Evolutionary conservation across 805 yeast species (phyloP).

Genomic region (Barnettozyma vustinii): DNA sequence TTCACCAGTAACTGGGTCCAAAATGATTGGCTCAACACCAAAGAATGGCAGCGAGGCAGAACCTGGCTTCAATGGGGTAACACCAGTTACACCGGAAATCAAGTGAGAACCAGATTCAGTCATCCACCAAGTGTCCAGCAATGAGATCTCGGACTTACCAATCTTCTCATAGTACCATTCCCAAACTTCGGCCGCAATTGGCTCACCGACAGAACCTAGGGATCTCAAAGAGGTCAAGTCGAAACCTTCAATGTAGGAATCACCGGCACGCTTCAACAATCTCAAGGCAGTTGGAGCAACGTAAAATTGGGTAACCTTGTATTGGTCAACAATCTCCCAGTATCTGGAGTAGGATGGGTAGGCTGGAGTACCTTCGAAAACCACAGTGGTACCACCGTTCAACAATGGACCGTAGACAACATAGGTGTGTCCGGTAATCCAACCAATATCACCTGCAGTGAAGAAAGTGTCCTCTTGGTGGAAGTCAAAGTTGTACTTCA

Average conservation of each 20-base stretch:
- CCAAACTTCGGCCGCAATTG: slow-evolving; percentile 83
- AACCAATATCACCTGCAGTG: slow-evolving; percentile 89
- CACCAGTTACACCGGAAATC: slow-evolving; percentile 70
- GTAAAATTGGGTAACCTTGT: slow-evolving; percentile 72
- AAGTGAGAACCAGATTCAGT: slow-evolving; percentile 83
- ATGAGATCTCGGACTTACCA: slow-evolving; percentile 63
- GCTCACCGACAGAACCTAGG: slow-evolving; percentile 82
- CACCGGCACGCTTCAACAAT: slow-evolving; percentile 71
- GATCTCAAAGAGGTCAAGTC: slow-evolving; percentile 62
- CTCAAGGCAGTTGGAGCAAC: slow-evolving; percentile 84
- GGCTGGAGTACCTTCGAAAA: slow-evolving; percentile 85
- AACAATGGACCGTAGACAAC: slow-evolving; percentile 77
- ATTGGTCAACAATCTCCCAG: slow-evolving; percentile 70
- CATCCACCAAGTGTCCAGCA: slow-evolving; percentile 86
- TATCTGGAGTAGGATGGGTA: slow-evolving; percentile 76
- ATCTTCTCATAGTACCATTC: slow-evolving; percentile 75
- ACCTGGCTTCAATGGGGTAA: slow-evolving; percentile 80
- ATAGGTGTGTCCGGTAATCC: slow-evolving; percentile 88
- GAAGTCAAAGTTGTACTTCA: slow-evolving; percentile 71
- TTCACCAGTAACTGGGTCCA: slow-evolving; percentile 70
- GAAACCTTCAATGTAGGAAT: slow-evolving; percentile 50
- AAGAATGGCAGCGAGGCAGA: slow-evolving; percentile 82
- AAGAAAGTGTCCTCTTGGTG: slow-evolving; percentile 70
- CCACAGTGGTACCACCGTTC: slow-evolving; percentile 72
- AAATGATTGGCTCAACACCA: slow-evolving; percentile 67